These are phyloP conservation scores for Coniochaeta prunicola DNA, from an alignment of 2,329 filamentous ascomycete genomes.

Conservation along the genomic window DNA sequence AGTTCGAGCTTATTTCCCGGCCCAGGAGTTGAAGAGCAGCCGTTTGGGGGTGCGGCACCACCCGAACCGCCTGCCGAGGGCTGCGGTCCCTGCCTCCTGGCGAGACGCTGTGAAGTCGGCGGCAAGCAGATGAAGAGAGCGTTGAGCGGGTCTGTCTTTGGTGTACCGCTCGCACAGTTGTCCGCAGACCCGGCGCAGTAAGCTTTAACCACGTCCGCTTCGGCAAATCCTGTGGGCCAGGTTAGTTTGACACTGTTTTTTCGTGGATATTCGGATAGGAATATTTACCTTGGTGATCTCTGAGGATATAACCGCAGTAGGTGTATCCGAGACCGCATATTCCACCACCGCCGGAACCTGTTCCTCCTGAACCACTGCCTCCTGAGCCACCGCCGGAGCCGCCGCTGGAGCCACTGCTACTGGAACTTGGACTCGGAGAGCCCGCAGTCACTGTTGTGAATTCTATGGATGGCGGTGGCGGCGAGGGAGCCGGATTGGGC, in stretches of 20 bases:
- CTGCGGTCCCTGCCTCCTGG: not conserved
- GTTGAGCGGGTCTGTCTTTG: conserved; percentile 13
- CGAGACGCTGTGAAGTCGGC: not conserved
- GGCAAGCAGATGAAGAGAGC: conserved; percentile 18
- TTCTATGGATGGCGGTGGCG: not conserved
- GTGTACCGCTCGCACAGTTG: conserved; percentile 14
- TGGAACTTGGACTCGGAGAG: not conserved
- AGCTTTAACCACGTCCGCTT: conserved; percentile 13
- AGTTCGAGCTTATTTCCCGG: conserved; percentile 13
- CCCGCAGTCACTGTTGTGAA: not conserved
- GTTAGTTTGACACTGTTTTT: not conserved
- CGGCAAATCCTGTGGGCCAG: conserved; percentile 10
- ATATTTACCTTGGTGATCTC: conserved; percentile 13
- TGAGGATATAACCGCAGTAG: conserved; percentile 19
- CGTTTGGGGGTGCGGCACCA: not conserved
- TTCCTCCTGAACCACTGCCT: not conserved
- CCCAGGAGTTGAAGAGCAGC: conserved; percentile 4
- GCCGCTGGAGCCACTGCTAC: conserved; percentile 25
- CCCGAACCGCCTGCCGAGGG: not conserved
- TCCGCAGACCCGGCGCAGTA: conserved; percentile 12
- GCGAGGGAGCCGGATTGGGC: not conserved
- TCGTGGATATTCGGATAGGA: not conserved
- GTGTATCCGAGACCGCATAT: conserved; percentile 16
- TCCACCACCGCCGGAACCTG: not conserved
- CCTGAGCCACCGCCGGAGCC: conserved; percentile 37